phyloP scores from a whole-genome alignment of 2,329 filamentous ascomycete genomes.

The Cladosporium oxysporum region DNA sequence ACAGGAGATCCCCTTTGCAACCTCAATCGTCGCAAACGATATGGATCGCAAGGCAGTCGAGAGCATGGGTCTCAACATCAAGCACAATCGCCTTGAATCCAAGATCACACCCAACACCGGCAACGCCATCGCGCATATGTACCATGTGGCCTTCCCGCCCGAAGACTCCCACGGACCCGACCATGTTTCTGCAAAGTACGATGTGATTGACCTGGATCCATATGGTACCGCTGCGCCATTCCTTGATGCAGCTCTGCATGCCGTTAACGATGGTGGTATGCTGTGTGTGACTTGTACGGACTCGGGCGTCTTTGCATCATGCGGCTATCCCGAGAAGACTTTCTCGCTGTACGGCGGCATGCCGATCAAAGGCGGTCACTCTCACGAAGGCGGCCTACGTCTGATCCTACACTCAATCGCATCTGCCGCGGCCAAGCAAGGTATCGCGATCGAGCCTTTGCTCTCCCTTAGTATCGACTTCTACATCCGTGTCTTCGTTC shows the following conservation, averaged over 20 bases:
- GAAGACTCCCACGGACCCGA: slow-evolving; percentile 36
- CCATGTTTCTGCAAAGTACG: slow-evolving; percentile 61
- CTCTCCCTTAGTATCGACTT: slow-evolving; percentile 95
- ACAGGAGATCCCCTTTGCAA: slow-evolving; percentile 70
- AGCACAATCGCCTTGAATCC: slow-evolving; percentile 73
- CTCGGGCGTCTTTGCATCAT: slow-evolving; percentile 90
- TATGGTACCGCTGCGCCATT: slow-evolving; percentile 94
- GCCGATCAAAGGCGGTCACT: slow-evolving; percentile 79
- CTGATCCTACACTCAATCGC: slow-evolving; percentile 83
- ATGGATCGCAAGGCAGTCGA: slow-evolving; percentile 57
- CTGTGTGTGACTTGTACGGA: slow-evolving; percentile 97
- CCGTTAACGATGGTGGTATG: slow-evolving; percentile 82
- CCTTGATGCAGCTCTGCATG: slow-evolving; percentile 85
- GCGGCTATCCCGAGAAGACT: slow-evolving; percentile 90
- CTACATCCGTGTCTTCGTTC: slow-evolving; percentile 86
- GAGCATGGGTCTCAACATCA: slow-evolving; percentile 80
- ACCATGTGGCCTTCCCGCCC: slow-evolving; percentile 51
- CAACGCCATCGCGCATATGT: slow-evolving; percentile 92
- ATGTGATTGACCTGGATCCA: slow-evolving; percentile 94
- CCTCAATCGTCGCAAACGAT: slow-evolving; percentile 71
- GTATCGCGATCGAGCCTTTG: slow-evolving; percentile 83
- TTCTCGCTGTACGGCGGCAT: slow-evolving; percentile 92
- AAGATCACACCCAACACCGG: slow-evolving; percentile 73
- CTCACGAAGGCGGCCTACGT: slow-evolving; percentile 85
- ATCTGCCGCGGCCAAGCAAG: slow-evolving; percentile 78